These are phyloP conservation scores for Yamadazyma dushanensis DNA, from an alignment of 1,139 yeast species.

Conservation along the genomic window DNA sequence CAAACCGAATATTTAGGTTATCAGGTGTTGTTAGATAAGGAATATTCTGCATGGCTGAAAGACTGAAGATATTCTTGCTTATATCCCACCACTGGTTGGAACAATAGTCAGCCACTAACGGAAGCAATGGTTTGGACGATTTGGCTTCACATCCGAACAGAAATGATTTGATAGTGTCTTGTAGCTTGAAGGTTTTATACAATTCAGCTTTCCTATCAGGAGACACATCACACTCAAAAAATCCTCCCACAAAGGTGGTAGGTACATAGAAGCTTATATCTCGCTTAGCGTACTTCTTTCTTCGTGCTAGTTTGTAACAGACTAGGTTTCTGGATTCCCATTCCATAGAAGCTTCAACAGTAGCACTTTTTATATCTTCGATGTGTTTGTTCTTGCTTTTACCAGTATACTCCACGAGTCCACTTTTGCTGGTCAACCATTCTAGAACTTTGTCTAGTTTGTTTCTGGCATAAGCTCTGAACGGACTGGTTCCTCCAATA, in stretches of 20 bases:
- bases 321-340: constrained; percentile 36
- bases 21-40: constrained; percentile 61
- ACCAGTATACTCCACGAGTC: constrained; percentile 28
- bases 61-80: constrained; percentile 21
- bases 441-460: constrained; percentile 26
- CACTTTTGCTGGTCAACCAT: constrained; percentile 19
- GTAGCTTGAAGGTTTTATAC: constrained; percentile 17
- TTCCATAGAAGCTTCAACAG: constrained; percentile 25
- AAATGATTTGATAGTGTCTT: constrained; percentile 20
- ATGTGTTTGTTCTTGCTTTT: constrained; percentile 19
- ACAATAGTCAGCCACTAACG: constrained; percentile 60
- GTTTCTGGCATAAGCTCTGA: constrained; percentile 13
- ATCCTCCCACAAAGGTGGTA: constrained; percentile 63
- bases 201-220: constrained; percentile 20
- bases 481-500: not conserved
- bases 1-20: constrained; percentile 42
- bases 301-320: constrained; percentile 65
- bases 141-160: constrained; percentile 36
- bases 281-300: constrained; percentile 57
- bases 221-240: constrained; percentile 53
- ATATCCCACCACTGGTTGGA: constrained; percentile 48
- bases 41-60: constrained; percentile 45
- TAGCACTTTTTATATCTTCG: constrained; percentile 21
- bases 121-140: constrained; percentile 49
- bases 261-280: constrained; percentile 55